A percentile compares a stretch with the other conserved stretches of the same genome.
Evolutionary conservation across 164 flowering plant genomes (phyloP).

Genomic region (Liriodendron chinense): DNA sequence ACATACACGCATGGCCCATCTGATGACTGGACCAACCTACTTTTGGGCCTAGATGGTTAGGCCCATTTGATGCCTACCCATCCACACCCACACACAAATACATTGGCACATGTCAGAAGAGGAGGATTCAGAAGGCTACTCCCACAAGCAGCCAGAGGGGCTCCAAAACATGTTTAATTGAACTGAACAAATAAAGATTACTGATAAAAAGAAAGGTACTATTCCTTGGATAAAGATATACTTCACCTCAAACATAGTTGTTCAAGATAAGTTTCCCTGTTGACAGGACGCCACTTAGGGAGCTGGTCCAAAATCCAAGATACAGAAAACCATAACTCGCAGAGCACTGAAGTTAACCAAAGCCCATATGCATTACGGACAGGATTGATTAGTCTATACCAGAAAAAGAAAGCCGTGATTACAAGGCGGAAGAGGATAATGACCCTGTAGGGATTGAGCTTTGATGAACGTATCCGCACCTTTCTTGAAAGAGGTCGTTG

Average conservation of each 20-base stretch:
- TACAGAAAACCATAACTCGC: constrained; percentile 25
- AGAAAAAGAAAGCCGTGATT: constrained; percentile 17
- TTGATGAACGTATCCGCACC: constrained; percentile 19
- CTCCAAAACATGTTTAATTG: not conserved
- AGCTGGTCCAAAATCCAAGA: constrained; percentile 28
- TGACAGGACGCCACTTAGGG: constrained; percentile 21
- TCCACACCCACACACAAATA: not conserved
- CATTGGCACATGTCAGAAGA: not conserved
- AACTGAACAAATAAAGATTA: not conserved
- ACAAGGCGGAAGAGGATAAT: constrained; percentile 21
- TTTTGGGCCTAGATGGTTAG: too few species aligned
- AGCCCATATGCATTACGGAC: constrained; percentile 20
- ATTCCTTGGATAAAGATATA: not conserved
- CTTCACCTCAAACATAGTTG: constrained; percentile 19
- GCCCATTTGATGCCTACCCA: too few species aligned
- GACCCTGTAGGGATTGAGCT: constrained; percentile 21
- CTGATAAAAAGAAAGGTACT: not conserved
- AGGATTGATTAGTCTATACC: constrained; percentile 17
- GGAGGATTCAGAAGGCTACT: not conserved
- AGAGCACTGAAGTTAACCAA: constrained; percentile 30
- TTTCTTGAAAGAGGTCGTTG: constrained; percentile 23
- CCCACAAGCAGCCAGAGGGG: not conserved
- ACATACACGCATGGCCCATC: too few species aligned
- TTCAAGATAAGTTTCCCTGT: constrained; percentile 21
- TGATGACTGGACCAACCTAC: too few species aligned